Evolutionary conservation across 2,329 filamentous ascomycete species (phyloP).

Genomic region (Monosporascus ibericus): DNA sequence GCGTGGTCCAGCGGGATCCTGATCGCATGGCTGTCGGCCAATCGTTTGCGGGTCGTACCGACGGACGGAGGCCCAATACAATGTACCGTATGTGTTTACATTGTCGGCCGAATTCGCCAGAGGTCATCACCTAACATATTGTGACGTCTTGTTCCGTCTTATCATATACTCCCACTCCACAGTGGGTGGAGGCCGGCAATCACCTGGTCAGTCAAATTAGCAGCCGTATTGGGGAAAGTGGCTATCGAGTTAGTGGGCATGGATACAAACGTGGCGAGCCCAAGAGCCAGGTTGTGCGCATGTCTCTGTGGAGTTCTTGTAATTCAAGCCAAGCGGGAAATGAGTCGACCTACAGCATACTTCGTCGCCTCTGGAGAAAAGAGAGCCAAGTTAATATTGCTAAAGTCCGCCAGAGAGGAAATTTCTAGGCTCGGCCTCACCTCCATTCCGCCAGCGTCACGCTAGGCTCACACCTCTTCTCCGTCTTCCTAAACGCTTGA

Average conservation of each 20-base stretch:
- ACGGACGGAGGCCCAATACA: too few species aligned
- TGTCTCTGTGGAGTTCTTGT: too few species aligned
- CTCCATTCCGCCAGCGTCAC: slow-evolving; percentile 3
- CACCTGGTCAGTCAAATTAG: neutral
- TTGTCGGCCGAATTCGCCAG: too few species aligned
- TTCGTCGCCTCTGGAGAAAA: slow-evolving; percentile 2
- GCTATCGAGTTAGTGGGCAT: too few species aligned
- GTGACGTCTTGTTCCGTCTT: neutral
- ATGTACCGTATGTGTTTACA: too few species aligned
- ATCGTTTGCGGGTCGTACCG: too few species aligned
- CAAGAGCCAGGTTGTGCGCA: too few species aligned
- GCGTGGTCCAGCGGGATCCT: too few species aligned
- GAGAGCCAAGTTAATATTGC: neutral
- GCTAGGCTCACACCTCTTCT: slow-evolving; percentile 2
- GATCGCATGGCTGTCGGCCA: too few species aligned
- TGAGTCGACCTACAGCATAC: slow-evolving; percentile 2
- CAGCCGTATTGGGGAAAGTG: too few species aligned
- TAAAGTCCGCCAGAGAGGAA: neutral
- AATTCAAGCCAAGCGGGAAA: neutral
- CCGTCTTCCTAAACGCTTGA: slow-evolving; percentile 1
- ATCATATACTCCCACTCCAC: neutral
- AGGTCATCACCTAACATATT: neutral
- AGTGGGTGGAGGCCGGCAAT: neutral
- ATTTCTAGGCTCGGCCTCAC: neutral
- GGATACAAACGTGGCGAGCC: too few species aligned